These are phyloP conservation scores for Ceratocystis destructans DNA, from an alignment of 2,329 filamentous ascomycete genomes.

Conservation along the genomic window DNA sequence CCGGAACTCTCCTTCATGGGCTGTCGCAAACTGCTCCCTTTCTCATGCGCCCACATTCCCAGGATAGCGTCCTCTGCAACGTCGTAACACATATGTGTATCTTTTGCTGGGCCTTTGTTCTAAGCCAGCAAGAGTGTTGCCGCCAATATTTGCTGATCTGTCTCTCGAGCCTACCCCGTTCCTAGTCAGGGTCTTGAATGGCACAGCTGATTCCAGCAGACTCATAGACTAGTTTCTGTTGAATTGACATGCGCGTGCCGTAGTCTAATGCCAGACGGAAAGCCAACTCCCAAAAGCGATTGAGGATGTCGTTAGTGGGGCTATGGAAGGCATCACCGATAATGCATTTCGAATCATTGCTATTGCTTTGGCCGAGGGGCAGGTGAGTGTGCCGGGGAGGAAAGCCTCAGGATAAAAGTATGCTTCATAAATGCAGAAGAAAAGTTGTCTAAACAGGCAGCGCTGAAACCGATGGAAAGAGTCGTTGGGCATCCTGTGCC, in stretches of 20 bases:
- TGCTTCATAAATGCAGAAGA: background rate
- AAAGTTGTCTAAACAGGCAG: background rate
- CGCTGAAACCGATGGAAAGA: background rate
- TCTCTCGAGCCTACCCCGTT: background rate
- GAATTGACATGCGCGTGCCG: background rate
- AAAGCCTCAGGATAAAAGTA: background rate
- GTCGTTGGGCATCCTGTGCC: background rate
- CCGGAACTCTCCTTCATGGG: background rate
- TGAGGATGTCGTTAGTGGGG: background rate
- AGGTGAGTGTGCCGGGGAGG: background rate
- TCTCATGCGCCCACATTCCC: background rate
- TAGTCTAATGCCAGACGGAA: background rate
- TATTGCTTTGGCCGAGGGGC: background rate
- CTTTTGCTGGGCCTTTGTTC: too few species aligned
- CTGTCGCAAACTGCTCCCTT: background rate
- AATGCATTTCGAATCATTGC: background rate
- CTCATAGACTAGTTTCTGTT: background rate
- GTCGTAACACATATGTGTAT: too few species aligned
- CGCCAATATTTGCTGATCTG: background rate
- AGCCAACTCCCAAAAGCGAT: background rate
- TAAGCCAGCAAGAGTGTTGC: background rate
- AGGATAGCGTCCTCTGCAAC: background rate
- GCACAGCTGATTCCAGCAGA: background rate
- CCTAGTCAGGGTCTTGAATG: background rate
- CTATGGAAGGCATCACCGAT: background rate